These are phyloP conservation scores for Penicillium canescens DNA, from an alignment of 495 filamentous ascomycete species.

Conservation along the genomic window DNA sequence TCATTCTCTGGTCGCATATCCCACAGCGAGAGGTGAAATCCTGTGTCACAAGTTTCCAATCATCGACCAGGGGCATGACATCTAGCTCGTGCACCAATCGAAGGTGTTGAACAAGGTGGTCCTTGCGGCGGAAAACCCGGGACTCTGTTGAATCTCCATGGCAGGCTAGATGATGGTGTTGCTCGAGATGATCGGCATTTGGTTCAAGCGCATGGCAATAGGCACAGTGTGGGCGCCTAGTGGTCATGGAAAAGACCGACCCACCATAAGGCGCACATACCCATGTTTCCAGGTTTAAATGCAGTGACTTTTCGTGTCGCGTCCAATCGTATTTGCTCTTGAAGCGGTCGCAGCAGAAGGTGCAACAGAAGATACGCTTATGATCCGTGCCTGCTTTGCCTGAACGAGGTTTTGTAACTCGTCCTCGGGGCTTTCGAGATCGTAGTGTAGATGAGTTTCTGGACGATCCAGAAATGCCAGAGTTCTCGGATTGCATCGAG, in stretches of 20 bases:
- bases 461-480: conserved; percentile 35
- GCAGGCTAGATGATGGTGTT: conserved; percentile 63
- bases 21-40: conserved; percentile 64
- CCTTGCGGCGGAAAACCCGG: conserved; percentile 75
- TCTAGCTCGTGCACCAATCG: conserved; percentile 66
- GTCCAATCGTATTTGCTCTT: conserved; percentile 81
- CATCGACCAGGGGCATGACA: conserved; percentile 61
- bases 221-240: conserved; percentile 41
- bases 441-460: conserved; percentile 6
- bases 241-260: conserved; percentile 41
- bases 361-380: conserved; percentile 48
- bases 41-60: conserved; percentile 64
- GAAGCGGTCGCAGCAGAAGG: conserved; percentile 79
- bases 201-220: conserved; percentile 25
- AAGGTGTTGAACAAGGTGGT: conserved; percentile 76
- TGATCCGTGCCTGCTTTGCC: conserved; percentile 20
- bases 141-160: conserved; percentile 60
- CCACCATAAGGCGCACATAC: conserved; percentile 65
- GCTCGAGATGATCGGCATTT: conserved; percentile 13
- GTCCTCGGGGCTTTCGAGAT: conserved; percentile 39
- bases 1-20: conserved; percentile 60
- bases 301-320: conserved; percentile 78
- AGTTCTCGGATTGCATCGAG: conserved; percentile 11
- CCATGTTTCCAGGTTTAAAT: conserved; percentile 75
- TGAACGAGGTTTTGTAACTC: conserved; percentile 56